Evolutionary conservation across 1,139 yeast species (phyloP).

Genomic region (Blastobotrys elegans): DNA sequence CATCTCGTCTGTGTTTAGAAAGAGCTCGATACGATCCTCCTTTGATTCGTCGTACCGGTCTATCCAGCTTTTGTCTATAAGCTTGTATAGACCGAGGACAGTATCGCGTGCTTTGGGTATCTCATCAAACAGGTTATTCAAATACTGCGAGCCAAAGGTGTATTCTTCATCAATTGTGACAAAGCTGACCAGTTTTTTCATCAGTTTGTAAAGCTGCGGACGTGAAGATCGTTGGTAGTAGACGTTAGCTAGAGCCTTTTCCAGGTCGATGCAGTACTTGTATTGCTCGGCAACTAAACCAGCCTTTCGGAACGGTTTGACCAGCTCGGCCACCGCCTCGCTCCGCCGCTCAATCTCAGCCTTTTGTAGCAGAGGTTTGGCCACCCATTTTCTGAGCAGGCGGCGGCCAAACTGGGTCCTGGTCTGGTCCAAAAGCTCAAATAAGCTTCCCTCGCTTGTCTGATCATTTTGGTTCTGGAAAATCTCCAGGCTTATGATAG

Average conservation of each 20-base stretch:
- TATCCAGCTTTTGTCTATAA: constrained; percentile 8
- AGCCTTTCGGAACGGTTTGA: constrained; percentile 2
- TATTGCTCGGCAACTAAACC: constrained; percentile 10
- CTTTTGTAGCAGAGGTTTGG: constrained; percentile 58
- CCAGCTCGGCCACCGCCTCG: constrained; percentile 60
- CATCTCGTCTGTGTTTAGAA: constrained; percentile 8
- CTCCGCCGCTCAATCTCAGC: constrained; percentile 53
- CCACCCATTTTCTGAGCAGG: constrained; percentile 63
- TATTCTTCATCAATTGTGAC: constrained; percentile 25
- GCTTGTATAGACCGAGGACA: neutral
- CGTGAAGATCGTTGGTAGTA: constrained; percentile 40
- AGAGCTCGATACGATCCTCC: constrained; percentile 9
- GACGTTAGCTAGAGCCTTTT: constrained; percentile 43
- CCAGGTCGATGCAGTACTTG: constrained; percentile 42
- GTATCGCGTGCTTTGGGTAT: constrained; percentile 9
- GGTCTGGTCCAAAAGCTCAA: constrained; percentile 79
- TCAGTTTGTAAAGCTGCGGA: constrained; percentile 58
- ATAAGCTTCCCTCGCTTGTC: constrained; percentile 58
- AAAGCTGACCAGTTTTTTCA: constrained; percentile 37
- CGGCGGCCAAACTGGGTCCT: constrained; percentile 72
- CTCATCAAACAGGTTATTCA: constrained; percentile 32
- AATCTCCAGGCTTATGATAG: constrained; percentile 67
- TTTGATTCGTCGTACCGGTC: constrained; percentile 3
- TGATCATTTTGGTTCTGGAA: constrained; percentile 59
- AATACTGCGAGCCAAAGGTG: constrained; percentile 27